Percentiles rank a stretch among this genome's conserved stretches.
phyloP scores from a whole-genome alignment of 164 flowering plant species.

The Piper longum region DNA sequence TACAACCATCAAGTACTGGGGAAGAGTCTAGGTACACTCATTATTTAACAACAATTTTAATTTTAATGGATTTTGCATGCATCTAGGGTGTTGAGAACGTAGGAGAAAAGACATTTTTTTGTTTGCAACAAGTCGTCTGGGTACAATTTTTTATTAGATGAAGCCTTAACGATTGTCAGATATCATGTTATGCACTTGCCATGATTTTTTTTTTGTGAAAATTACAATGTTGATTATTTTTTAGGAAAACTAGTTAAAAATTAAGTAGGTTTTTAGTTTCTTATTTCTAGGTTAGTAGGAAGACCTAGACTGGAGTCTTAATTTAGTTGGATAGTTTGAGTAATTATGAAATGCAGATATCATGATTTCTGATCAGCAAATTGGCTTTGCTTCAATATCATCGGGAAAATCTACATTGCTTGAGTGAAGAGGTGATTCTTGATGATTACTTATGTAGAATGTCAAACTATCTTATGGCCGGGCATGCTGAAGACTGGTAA shows the following conservation, averaged over 20 bases:
- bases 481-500: neutral
- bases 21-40: slow-evolving; percentile 63
- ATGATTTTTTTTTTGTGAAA: too few relatives aligned
- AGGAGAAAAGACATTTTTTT: too few relatives aligned
- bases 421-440: slow-evolving; percentile 83
- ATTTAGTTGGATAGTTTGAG: neutral
- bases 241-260: too few relatives aligned
- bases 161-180: too few relatives aligned
- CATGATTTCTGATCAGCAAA: slow-evolving; percentile 98
- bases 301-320: neutral
- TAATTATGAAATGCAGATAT: slow-evolving; percentile 34
- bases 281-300: too few relatives aligned
- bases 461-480: neutral
- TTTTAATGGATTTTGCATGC: neutral
- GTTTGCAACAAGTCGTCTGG: too few relatives aligned
- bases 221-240: too few relatives aligned
- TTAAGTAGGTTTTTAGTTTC: too few relatives aligned
- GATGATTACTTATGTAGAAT: too few relatives aligned
- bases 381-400: slow-evolving; percentile 98
- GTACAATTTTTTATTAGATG: too few relatives aligned
- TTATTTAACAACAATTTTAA: neutral
- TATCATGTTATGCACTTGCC: too few relatives aligned
- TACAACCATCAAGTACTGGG: slow-evolving; percentile 79
- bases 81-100: too few relatives aligned
- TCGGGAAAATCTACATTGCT: slow-evolving; percentile 85